A percentile compares a stretch with the other conserved stretches of the same genome.
Conservation (phyloP, 805 yeast species). For the Hyphopichia homilentoma region DNA sequence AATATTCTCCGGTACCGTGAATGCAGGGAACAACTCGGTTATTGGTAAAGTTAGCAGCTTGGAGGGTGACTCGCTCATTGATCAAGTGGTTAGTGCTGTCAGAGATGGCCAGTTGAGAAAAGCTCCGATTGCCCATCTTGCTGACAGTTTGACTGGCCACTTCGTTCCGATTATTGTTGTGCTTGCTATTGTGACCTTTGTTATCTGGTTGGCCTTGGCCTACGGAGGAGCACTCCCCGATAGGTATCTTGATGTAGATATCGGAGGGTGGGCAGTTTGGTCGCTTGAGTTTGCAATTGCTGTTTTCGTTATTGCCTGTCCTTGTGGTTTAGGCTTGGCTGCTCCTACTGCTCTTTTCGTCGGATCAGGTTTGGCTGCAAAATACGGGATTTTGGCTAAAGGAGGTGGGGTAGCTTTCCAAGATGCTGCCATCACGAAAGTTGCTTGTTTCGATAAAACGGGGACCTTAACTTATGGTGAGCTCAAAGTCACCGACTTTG, state of each 20-base stretch:
- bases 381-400: slow-evolving; percentile 67
- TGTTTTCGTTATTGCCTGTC: slow-evolving; percentile 81
- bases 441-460: slow-evolving; percentile 74
- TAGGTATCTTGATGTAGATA: slow-evolving; percentile 55
- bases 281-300: slow-evolving; percentile 73
- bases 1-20: slow-evolving; percentile 69
- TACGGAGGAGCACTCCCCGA: slow-evolving; percentile 50
- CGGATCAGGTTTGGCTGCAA: slow-evolving; percentile 77
- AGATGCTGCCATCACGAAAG: slow-evolving; percentile 61
- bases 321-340: slow-evolving; percentile 81
- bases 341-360: slow-evolving; percentile 83
- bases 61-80: slow-evolving; percentile 63
- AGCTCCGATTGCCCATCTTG: slow-evolving; percentile 70
- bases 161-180: slow-evolving; percentile 69
- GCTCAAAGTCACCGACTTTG: slow-evolving; percentile 51
- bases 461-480: slow-evolving; percentile 75
- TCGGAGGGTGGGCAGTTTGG: slow-evolving; percentile 78
- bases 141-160: slow-evolving; percentile 63
- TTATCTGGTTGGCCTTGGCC: slow-evolving; percentile 64
- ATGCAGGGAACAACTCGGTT: slow-evolving; percentile 53
- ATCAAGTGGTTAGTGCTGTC: slow-evolving; percentile 66
- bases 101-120: slow-evolving; percentile 69
- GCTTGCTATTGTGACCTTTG: slow-evolving; percentile 62
- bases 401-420: slow-evolving; percentile 85
- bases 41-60: slow-evolving; percentile 53